A percentile compares a stretch with the other conserved stretches of the same genome.
These are phyloP conservation scores for Ustilago crameri DNA, from an alignment of 1,284 basidiomycete species.

Conservation along the genomic window DNA sequence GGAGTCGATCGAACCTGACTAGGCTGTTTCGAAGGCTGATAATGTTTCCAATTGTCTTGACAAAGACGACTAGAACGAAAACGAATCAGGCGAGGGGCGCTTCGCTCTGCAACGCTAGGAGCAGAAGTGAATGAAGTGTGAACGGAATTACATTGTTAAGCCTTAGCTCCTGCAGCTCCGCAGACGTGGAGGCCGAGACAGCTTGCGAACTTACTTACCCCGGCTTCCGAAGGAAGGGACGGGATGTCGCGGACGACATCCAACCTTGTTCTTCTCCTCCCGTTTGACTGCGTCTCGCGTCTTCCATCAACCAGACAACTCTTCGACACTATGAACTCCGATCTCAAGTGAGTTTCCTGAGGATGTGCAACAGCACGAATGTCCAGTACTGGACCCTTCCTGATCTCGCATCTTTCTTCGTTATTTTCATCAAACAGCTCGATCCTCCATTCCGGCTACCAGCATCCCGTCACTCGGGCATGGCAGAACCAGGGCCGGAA, in stretches of 20 bases:
- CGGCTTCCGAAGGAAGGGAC: slow-evolving; percentile 11
- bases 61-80: too few species aligned
- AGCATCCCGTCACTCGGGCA: slow-evolving; percentile 57
- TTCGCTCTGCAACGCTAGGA: too few species aligned
- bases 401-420: not conserved
- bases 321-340: slow-evolving; percentile 31
- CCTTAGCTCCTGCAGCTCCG: too few species aligned
- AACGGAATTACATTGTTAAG: too few species aligned
- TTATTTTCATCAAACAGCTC: slow-evolving; percentile 18
- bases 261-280: not conserved
- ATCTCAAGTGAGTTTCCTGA: slow-evolving; percentile 39
- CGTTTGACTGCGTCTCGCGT: not conserved
- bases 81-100: too few species aligned
- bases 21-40: too few species aligned
- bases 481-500: slow-evolving; percentile 56
- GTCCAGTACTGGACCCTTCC: not conserved
- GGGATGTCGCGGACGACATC: slow-evolving; percentile 26
- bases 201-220: slow-evolving; percentile 7
- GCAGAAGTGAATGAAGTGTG: too few species aligned
- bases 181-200: not conserved
- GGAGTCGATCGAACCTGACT: too few species aligned
- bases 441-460: slow-evolving; percentile 61
- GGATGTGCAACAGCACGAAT: too few species aligned
- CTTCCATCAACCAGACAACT: not conserved
- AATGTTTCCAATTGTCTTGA: too few species aligned